Conservation (phyloP, 2,329 filamentous ascomycete species). For the Ophiocordyceps camponoti-rufipedis region DNA sequence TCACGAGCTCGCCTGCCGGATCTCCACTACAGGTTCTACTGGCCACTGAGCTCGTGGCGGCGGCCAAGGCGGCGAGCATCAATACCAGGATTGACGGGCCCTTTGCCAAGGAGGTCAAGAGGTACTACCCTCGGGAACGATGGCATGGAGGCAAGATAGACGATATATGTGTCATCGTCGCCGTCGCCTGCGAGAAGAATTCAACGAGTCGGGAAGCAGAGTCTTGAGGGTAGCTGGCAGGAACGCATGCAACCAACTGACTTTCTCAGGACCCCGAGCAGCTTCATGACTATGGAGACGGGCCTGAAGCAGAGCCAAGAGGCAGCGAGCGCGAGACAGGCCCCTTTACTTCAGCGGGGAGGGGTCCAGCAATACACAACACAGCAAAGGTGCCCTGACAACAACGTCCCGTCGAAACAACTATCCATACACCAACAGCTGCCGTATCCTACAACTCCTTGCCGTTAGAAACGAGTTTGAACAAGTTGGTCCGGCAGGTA, state of each 20-base stretch:
- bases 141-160: conserved; percentile 91
- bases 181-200: conserved; percentile 51
- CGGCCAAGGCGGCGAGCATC: conserved; percentile 70
- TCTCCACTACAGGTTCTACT: conserved; percentile 50
- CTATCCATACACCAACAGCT: too few species aligned
- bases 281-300: too few species aligned
- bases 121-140: conserved; percentile 66
- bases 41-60: conserved; percentile 59
- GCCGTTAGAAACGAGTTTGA: neutral
- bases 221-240: neutral
- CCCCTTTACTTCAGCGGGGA: too few species aligned
- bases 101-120: conserved; percentile 87
- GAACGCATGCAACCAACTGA: too few species aligned
- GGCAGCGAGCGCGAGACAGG: too few species aligned
- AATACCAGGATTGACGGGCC: conserved; percentile 74
- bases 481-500: neutral
- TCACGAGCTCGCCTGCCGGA: conserved; percentile 1
- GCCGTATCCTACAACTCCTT: neutral
- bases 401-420: too few species aligned
- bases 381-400: too few species aligned
- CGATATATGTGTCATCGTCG: conserved; percentile 78
- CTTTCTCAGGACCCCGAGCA: too few species aligned
- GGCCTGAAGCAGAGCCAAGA: too few species aligned
- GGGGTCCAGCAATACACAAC: too few species aligned
- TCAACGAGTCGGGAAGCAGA: neutral